Evolutionary conservation across 2,329 filamentous ascomycete genomes (phyloP).

Genomic region (Aspergillus jensenii): DNA sequence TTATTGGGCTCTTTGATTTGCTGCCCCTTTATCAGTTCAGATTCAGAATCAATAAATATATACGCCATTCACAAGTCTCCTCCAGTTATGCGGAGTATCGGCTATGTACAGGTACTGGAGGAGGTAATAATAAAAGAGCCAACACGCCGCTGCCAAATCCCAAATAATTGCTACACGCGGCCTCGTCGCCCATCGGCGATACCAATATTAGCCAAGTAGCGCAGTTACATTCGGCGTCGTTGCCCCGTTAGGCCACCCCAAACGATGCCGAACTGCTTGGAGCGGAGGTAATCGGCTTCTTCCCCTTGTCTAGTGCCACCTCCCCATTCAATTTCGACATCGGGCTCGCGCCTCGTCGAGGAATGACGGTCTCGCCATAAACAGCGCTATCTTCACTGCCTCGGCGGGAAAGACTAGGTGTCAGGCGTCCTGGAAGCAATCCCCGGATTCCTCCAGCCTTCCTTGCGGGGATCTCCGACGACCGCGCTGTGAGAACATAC

Average conservation of each 20-base stretch:
- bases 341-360: slow-evolving; percentile 27
- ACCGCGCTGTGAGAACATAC: slow-evolving; percentile 83
- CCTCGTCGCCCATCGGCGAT: not conserved
- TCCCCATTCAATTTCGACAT: slow-evolving; percentile 29
- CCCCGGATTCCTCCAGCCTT: slow-evolving; percentile 56
- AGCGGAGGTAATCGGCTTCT: slow-evolving; percentile 12
- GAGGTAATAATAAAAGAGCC: not conserved
- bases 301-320: slow-evolving; percentile 20
- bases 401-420: slow-evolving; percentile 38
- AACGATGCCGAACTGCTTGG: slow-evolving; percentile 19
- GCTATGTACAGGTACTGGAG: not conserved
- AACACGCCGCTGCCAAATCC: not conserved
- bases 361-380: slow-evolving; percentile 29
- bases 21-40: not conserved
- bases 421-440: slow-evolving; percentile 39
- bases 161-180: not conserved
- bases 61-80: not conserved
- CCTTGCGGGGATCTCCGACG: slow-evolving; percentile 57
- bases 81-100: not conserved
- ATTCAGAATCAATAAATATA: not conserved
- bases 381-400: slow-evolving; percentile 42
- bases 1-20: not conserved
- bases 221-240: slow-evolving; percentile 5
- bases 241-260: slow-evolving; percentile 17
- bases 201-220: not conserved